These are phyloP conservation scores for Trichoderma aggressivum DNA, from an alignment of 2,329 filamentous ascomycete genomes.

Conservation along the genomic window DNA sequence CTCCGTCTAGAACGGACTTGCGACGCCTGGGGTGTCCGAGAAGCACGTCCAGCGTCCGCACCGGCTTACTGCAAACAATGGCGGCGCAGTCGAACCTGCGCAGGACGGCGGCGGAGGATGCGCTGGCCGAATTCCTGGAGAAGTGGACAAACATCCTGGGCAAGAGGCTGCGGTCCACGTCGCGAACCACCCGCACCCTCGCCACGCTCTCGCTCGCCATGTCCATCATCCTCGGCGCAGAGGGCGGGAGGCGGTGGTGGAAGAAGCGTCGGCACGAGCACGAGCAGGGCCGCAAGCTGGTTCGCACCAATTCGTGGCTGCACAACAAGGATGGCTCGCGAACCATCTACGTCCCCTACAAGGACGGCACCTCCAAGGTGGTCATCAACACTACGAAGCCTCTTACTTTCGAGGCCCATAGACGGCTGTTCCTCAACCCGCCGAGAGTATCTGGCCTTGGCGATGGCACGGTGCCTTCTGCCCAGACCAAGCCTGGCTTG, in stretches of 20 bases:
- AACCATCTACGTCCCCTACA: conserved; percentile 93
- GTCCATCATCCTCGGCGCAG: conserved; percentile 74
- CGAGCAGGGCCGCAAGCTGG: conserved; percentile 75
- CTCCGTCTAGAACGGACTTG: background rate
- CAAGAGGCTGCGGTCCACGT: conserved; percentile 58
- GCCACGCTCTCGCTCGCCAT: conserved; percentile 72
- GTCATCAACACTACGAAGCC: conserved; percentile 86
- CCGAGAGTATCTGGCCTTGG: conserved; percentile 75
- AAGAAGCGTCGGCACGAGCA: conserved; percentile 69
- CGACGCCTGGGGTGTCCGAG: conserved; percentile 14
- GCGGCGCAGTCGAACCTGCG: conserved; percentile 83
- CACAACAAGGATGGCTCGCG: conserved; percentile 92
- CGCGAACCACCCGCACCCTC: conserved; percentile 68
- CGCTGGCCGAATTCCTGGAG: conserved; percentile 61
- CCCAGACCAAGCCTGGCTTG: conserved; percentile 87
- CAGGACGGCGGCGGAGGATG: conserved; percentile 61
- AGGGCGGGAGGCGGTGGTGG: conserved; percentile 78
- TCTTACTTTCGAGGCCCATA: conserved; percentile 93
- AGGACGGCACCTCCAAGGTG: conserved; percentile 82
- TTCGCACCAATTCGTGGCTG: conserved; percentile 88
- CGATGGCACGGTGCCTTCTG: conserved; percentile 74
- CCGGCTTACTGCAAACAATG: conserved; percentile 50
- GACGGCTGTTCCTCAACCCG: conserved; percentile 87
- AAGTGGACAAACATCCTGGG: conserved; percentile 55
- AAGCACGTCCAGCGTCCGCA: conserved; percentile 1